Base-by-base conservation (phyloP, 2,329 filamentous ascomycete species). In the Calonectria leucothoes region DNA sequence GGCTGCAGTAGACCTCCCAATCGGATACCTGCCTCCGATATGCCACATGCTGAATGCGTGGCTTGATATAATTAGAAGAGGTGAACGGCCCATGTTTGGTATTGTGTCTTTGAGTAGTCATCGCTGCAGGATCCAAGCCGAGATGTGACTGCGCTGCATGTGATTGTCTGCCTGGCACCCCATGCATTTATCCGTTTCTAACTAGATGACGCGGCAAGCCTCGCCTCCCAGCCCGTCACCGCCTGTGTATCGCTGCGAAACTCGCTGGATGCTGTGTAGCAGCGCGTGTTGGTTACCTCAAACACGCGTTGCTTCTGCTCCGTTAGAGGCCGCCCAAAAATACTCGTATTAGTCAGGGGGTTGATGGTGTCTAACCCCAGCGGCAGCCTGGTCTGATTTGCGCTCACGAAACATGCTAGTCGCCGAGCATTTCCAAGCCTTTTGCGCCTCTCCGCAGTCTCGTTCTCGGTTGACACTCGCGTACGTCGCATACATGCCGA, bases 1-100 rank as follows among this genome's bases (percentile, higher is more conserved):
- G 59, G 48, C 42, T 48, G 25, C 37, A 45, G 39, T 27, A 15
- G 10, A 29, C n/a, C 51, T 45, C 25, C 67, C 67, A 64, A 69
- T 64, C 67, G 42, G 67, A 39, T 64, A 33, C n/a, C 23, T 29
- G 5, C 25, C 27, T 25, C n/a, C 48, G 17, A 35, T 35, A 12
- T 35, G 66, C 37, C 25, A 25, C 33, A 45, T 33, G 39, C 17
- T 29, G 39, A 7, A 27, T 55, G 65, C 35, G 65, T 67, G 65
- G 65, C 27, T 45, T 31, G 65, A 55, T 67, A 37, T 67, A 39
- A 55, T 52, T 55, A 67, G 49, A 52, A 57, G 35, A 67, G 14
- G 23, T 15, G 55, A 14, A 23, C n/a, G n/a, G 35, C 8, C 27
- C 33, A 61, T 61, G 55, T 61, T 61, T 61, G 55, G 23, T 23